These are phyloP conservation scores for Hyphodiscus hymeniophilus DNA, from an alignment of 495 filamentous ascomycete genomes.

Conservation along the genomic window DNA sequence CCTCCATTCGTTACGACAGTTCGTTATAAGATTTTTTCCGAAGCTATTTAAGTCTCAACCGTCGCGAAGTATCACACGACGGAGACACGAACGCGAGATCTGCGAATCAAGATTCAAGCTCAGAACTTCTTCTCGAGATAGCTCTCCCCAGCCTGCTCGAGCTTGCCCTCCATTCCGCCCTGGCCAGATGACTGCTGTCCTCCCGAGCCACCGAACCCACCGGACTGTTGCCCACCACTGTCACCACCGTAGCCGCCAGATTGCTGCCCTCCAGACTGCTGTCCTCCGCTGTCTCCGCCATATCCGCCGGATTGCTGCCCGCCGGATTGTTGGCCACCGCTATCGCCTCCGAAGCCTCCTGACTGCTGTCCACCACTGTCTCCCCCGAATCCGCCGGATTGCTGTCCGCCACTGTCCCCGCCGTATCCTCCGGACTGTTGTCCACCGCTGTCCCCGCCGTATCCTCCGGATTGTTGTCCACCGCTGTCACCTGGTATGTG, in stretches of 20 bases:
- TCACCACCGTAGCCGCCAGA: background rate
- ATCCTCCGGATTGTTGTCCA: background rate
- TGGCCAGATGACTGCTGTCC: constrained; percentile 4
- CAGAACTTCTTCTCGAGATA: background rate
- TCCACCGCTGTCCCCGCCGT: background rate
- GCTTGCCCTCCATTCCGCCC: background rate
- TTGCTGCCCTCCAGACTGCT: background rate
- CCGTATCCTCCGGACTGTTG: background rate
- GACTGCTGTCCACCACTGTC: background rate
- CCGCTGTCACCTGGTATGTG: background rate
- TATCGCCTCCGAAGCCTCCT: background rate
- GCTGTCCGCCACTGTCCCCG: constrained; percentile 2
- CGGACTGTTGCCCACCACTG: background rate
- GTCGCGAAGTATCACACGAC: too few relatives aligned
- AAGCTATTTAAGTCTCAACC: too few relatives aligned
- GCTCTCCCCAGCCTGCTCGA: background rate
- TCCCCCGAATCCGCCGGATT: background rate
- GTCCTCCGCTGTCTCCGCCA: background rate
- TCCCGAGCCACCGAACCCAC: constrained; percentile 1
- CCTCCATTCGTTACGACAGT: too few relatives aligned
- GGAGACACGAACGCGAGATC: too few relatives aligned
- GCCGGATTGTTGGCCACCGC: too few relatives aligned
- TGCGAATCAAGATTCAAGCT: background rate
- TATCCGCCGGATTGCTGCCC: constrained; percentile 5
- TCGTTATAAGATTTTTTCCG: too few relatives aligned